Conservation (phyloP, 2,329 filamentous ascomycete species). For the Alternaria sp. region DNA sequence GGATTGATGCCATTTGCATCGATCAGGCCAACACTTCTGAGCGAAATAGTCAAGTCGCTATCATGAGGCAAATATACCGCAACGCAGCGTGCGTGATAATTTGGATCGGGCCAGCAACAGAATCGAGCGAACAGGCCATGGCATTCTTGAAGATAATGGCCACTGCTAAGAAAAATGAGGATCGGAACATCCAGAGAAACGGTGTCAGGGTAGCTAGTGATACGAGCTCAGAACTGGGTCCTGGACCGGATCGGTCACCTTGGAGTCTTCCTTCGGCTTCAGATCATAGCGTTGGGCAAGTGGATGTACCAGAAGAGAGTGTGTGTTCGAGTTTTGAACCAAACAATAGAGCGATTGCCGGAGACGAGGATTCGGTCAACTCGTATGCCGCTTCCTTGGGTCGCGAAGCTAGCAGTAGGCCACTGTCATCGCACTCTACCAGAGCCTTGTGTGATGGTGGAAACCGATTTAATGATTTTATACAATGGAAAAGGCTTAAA, state of each 20-base stretch:
- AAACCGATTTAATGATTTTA: background rate
- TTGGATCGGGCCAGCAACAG: background rate
- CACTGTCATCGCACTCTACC: background rate
- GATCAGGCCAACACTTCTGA: background rate
- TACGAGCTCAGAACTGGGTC: background rate
- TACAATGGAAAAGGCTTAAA: background rate
- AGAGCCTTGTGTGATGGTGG: background rate
- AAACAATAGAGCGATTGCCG: background rate
- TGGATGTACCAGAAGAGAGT: background rate
- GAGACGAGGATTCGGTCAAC: background rate
- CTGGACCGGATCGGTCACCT: background rate
- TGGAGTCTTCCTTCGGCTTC: background rate
- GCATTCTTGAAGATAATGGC: background rate
- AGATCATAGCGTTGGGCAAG: background rate
- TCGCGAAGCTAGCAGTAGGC: background rate
- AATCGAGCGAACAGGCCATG: background rate
- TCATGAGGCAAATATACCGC: background rate
- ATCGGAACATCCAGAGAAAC: background rate
- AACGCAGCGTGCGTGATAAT: background rate
- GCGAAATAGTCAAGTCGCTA: background rate
- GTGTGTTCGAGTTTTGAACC: background rate
- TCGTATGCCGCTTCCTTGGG: background rate
- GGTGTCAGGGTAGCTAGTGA: background rate
- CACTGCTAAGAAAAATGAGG: background rate
- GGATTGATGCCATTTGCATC: background rate